Percentiles rank a stretch among this genome's conserved stretches.
phyloP scores from a whole-genome alignment of 495 filamentous ascomycete genomes.

The Hyaloscypha finlandica region DNA sequence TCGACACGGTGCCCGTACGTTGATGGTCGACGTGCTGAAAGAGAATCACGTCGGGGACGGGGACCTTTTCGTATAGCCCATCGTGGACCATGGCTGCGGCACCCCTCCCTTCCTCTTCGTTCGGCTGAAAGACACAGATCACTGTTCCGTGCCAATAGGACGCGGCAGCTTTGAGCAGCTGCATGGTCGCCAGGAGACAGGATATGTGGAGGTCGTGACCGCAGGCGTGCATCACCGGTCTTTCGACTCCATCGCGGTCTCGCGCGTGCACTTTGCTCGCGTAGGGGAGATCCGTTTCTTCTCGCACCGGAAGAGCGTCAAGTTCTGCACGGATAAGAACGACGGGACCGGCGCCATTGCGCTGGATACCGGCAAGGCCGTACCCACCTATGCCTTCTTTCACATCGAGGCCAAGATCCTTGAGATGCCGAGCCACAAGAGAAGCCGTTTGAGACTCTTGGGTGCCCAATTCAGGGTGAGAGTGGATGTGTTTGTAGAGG shows the following conservation, averaged over 20 bases:
- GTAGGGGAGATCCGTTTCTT: conserved; percentile 52
- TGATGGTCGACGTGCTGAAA: no score
- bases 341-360: conserved; percentile 53
- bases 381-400: conserved; percentile 43
- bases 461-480: conserved; percentile 48
- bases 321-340: conserved; percentile 60
- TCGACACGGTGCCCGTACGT: no score
- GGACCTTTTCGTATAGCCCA: no score
- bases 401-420: neutral
- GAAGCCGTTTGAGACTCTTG: conserved; percentile 44
- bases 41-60: no score
- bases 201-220: conserved; percentile 64
- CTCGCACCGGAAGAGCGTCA: conserved; percentile 61
- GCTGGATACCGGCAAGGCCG: conserved; percentile 52
- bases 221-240: conserved; percentile 66
- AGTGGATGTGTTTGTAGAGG: conserved; percentile 48
- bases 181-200: conserved; percentile 49
- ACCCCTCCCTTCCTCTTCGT: no score
- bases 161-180: conserved; percentile 42
- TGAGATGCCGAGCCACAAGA: conserved; percentile 33
- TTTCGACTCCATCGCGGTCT: conserved; percentile 39
- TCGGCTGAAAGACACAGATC: conserved; percentile 59
- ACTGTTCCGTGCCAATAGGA: conserved; percentile 56
- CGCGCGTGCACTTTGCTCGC: conserved; percentile 44
- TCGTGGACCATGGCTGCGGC: no score